Base-by-base conservation (phyloP, 2,329 filamentous ascomycete genomes). In the Raffaelea arxii region DNA sequence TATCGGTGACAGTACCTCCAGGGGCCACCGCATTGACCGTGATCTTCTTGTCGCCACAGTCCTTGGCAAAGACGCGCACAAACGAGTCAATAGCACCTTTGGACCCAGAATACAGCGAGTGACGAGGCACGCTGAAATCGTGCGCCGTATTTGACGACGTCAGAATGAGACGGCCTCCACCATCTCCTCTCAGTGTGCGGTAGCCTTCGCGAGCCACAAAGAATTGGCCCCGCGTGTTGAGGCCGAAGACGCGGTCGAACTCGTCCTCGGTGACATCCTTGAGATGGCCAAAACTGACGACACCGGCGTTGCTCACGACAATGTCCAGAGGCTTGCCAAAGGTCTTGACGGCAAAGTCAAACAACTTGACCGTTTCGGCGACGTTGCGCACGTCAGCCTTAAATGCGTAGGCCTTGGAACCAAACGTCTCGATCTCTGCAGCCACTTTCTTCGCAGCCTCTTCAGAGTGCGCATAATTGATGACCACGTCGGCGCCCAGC, bases 151-250 rank as follows among this genome's bases (percentile, higher is more conserved):
- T 80, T 16, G 74, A 77, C 24, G 65, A 70, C 74, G 78, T 81
- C 47, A 82, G 67, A 54, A 82, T 74, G 45, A 82, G 66, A 11
- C 77, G 68, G 14, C 78, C 78, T 46, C 75, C 72, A 43, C 75
- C 63, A n/a, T n/a, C n/a, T n/a, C n/a, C n/a, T 59, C 75, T 71
- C 32, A 81, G 68, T 58, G 78, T 64, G 59, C 75, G 73, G 66
- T 76, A 80, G 18, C 77, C 77, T 22, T 75, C 72, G 56, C 77
- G 73, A 7, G 74, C 75, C 36, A 79, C 74, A 60, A 79, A 79
- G 64, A 78, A 78, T 58, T 78, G 75, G 6, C 72, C 75, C n/a
- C 72, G 62, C 6, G 74, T 66, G 59, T 79, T 78, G 52, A 78
- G 59, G 62, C 70, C 72, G 65, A 79, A 77, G 37, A 78, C 74